These are phyloP conservation scores for Teratosphaeria destructans DNA, from an alignment of 2,329 filamentous ascomycete genomes.

Conservation along the genomic window DNA sequence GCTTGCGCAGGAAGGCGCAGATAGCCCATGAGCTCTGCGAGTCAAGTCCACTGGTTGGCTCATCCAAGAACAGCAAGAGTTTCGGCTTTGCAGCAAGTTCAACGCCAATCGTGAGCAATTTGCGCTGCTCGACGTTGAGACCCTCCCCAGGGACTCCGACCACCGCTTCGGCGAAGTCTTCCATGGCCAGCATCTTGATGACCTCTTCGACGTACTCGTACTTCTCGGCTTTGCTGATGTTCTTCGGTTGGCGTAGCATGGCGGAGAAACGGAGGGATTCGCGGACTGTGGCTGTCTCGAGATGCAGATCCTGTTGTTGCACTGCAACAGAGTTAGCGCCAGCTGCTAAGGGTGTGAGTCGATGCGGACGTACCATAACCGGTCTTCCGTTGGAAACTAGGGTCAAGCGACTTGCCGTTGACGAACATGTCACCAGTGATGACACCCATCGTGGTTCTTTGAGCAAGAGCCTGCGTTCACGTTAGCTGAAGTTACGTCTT, in stretches of 20 bases:
- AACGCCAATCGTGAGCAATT: constrained; percentile 49
- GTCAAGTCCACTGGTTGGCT: constrained; percentile 50
- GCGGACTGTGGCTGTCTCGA: constrained; percentile 45
- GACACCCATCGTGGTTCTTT: constrained; percentile 50
- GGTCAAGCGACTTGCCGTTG: constrained; percentile 47
- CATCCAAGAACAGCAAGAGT: constrained; percentile 54
- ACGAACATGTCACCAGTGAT: constrained; percentile 58
- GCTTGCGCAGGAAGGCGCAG: constrained; percentile 50
- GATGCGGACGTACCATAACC: constrained; percentile 43
- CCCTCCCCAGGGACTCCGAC: constrained; percentile 45
- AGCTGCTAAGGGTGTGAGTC: background rate
- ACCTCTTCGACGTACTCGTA: constrained; percentile 53
- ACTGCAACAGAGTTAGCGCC: background rate
- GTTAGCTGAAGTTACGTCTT: background rate
- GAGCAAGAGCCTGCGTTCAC: constrained; percentile 36
- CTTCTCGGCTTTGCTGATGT: constrained; percentile 47
- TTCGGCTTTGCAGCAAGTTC: constrained; percentile 39
- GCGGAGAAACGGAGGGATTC: constrained; percentile 47
- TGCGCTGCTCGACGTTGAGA: constrained; percentile 52
- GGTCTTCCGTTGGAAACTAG: constrained; percentile 53
- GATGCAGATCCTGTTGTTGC: constrained; percentile 55
- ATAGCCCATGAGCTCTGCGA: constrained; percentile 55
- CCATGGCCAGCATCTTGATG: constrained; percentile 56
- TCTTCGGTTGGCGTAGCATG: constrained; percentile 47
- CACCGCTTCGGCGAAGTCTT: constrained; percentile 51